Conservation (phyloP, 805 yeast genomes). For the Komagataella populi region DNA sequence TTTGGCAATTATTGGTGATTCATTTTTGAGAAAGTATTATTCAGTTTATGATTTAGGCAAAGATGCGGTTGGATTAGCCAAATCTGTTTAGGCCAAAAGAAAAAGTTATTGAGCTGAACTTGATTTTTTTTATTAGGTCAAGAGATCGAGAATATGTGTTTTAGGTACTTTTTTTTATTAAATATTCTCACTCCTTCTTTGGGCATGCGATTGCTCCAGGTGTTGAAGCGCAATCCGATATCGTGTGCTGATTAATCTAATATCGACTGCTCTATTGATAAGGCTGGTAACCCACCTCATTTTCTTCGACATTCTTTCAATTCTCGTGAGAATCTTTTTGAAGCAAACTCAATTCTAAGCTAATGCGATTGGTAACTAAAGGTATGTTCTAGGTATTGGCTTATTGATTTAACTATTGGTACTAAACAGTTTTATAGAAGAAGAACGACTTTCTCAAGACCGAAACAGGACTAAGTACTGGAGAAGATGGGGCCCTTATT, state of each 20-base stretch:
- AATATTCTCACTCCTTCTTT: neutral
- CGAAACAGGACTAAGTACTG: slow-evolving; percentile 37
- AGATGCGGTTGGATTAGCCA: slow-evolving; percentile 91
- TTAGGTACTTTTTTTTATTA: neutral
- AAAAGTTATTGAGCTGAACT: neutral
- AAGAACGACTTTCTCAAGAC: slow-evolving; percentile 27
- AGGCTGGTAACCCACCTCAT: neutral
- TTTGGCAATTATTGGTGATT: slow-evolving; percentile 91
- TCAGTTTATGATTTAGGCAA: slow-evolving; percentile 85
- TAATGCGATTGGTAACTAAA: neutral
- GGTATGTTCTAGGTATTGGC: neutral
- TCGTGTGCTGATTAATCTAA: neutral
- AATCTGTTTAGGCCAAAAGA: slow-evolving; percentile 31
- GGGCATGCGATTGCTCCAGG: neutral
- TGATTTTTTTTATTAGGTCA: too few species aligned
- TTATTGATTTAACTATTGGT: too few species aligned
- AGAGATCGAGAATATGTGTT: neutral
- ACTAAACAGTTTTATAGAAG: slow-evolving; percentile 13
- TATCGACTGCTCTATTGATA: neutral
- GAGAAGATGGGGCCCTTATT: slow-evolving; percentile 87
- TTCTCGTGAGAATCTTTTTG: neutral
- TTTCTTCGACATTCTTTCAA: neutral
- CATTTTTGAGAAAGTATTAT: slow-evolving; percentile 91
- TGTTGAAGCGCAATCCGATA: neutral
- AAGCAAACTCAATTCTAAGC: neutral